Evolutionary conservation across 495 filamentous ascomycete species (phyloP), one percentile per base, ranked within the genome.

Genomic region (Daldinia grandis): DNA sequence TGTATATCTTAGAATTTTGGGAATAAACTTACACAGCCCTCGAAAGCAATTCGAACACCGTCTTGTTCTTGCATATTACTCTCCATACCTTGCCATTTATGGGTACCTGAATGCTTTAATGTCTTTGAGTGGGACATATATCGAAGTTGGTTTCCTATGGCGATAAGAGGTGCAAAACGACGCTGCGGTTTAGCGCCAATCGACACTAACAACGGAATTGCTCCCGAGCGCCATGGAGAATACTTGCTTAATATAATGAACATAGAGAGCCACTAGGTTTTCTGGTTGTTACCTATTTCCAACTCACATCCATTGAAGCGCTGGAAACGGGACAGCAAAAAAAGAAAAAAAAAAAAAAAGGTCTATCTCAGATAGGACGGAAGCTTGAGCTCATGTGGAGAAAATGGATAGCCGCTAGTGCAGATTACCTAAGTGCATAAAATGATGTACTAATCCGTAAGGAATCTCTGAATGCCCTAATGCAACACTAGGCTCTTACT

Each of bases 1-100:
- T 3, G 4, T 0, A 51, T 19, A 30, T 40, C 19, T 35, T 2
- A 21, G 19, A 15, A 6, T 15, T 7, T 35, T 31, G 27, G 15
- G 17, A 33, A 40, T 0, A 38, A 31, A 66, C 90, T 81, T 83
- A 96, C 92, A 79, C 94, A 97, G 64, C 94, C 94, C 81, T 95
- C 90, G 1, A 94, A 78, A 10, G 86, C 87, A 68, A 89, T 74
- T 64, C 85, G 81, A 37, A 88, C 78, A 50, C 83, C 85, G 40
- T 82, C 71, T 1, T 66, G 68, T 21, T 80, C 74, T 2, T 71
- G 57, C 14, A 37, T 71, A 0, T 59, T 60, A 30, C 27, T 25
- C 7, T 40, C 62, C 66, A 72, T 74, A 19, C 28, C 3, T 12
- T 27, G n/a, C 1, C 2, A 10, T 55, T 64, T 35, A 28, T 31